These are phyloP conservation scores for Chalciporus sp. DNA, from an alignment of 1,284 basidiomycete species.

Conservation along the genomic window DNA sequence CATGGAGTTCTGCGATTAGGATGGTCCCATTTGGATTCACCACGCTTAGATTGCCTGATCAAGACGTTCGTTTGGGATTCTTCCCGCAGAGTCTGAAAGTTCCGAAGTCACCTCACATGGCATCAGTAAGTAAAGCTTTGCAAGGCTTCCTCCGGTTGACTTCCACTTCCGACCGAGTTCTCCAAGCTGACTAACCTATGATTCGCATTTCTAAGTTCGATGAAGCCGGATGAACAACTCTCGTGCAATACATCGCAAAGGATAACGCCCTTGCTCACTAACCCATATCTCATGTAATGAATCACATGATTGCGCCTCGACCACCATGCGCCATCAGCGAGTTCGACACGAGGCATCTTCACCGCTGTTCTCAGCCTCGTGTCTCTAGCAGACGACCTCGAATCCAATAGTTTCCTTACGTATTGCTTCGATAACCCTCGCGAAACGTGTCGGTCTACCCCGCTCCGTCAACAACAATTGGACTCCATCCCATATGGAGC, in stretches of 20 bases:
- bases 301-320: neutral
- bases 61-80: neutral
- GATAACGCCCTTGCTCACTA: neutral
- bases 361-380: conserved; percentile 2
- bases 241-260: neutral
- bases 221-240: neutral
- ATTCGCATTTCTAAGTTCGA: neutral
- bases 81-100: neutral
- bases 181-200: neutral
- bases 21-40: no score
- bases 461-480: conserved; percentile 11
- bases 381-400: neutral
- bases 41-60: no score
- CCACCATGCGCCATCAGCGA: neutral
- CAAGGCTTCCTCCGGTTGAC: neutral
- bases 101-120: neutral
- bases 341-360: neutral
- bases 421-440: conserved; percentile 17
- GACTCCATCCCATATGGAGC: neutral
- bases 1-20: neutral
- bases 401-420: conserved; percentile 6
- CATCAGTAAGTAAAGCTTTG: neutral
- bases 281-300: neutral
- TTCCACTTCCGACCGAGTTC: neutral
- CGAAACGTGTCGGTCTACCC: conserved; percentile 14